A percentile compares a stretch with the other conserved stretches of the same genome.
These are phyloP conservation scores for Xanthoconium stramineum DNA, from an alignment of 768 basidiomycete species.

Conservation along the genomic window DNA sequence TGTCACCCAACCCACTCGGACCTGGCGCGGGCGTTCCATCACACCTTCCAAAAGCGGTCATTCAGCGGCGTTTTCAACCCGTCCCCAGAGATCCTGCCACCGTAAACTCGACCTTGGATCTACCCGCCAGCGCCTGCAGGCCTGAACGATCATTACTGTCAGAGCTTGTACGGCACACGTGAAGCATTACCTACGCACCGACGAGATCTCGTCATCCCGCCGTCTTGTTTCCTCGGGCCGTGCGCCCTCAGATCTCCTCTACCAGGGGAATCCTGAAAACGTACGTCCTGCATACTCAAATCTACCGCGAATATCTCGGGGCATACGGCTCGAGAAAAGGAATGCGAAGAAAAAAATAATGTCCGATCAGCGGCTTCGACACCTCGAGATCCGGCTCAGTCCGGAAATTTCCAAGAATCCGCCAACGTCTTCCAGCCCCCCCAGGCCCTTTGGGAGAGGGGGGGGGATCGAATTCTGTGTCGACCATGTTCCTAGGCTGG, in stretches of 20 bases:
- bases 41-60: neutral
- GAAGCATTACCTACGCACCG: neutral
- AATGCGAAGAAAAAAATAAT: neutral
- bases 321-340: constrained; percentile 10
- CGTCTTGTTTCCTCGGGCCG: constrained; percentile 7
- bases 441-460: neutral
- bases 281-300: constrained; percentile 6
- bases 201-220: constrained; percentile 7
- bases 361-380: constrained; percentile 21
- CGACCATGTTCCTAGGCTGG: neutral
- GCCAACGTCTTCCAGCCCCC: neutral
- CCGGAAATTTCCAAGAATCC: constrained; percentile 19
- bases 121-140: neutral
- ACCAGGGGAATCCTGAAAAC: neutral
- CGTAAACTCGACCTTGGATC: neutral
- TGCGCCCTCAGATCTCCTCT: neutral
- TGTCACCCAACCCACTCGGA: neutral
- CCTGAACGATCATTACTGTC: neutral
- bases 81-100: neutral
- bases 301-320: constrained; percentile 21
- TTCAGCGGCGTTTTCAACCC: constrained; percentile 7
- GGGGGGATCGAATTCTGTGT: constrained; percentile 3
- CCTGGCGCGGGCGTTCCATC: neutral
- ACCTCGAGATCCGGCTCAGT: constrained; percentile 16
- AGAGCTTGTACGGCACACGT: no score